Conservation (phyloP, 2,329 filamentous ascomycete genomes). For the Didymellaceae sp. region DNA sequence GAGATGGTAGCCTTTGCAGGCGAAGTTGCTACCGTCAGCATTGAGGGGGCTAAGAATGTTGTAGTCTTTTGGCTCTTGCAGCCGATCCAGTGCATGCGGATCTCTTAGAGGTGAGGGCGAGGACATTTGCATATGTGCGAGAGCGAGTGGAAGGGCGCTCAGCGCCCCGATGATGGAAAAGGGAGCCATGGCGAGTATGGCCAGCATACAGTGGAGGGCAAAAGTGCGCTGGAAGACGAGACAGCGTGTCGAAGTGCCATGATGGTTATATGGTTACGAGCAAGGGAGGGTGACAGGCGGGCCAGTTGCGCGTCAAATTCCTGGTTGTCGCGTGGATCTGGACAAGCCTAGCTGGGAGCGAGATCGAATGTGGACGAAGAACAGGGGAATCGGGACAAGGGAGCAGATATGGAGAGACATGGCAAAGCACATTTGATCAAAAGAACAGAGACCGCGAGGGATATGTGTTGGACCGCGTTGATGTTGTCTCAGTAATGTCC, state of each 20-base stretch:
- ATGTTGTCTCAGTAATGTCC: constrained; percentile 1
- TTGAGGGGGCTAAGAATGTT: constrained; percentile 73
- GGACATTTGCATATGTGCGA: constrained; percentile 63
- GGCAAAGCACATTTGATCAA: neutral
- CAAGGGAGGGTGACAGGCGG: constrained; percentile 26
- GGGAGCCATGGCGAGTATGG: constrained; percentile 33
- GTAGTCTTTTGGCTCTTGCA: constrained; percentile 64
- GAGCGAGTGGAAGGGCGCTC: constrained; percentile 24
- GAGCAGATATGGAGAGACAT: neutral
- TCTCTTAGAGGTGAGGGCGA: constrained; percentile 62
- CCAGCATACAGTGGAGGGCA: constrained; percentile 20
- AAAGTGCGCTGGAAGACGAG: constrained; percentile 1
- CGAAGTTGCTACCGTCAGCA: constrained; percentile 68
- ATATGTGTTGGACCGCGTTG: neutral
- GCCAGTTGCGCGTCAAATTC: constrained; percentile 38
- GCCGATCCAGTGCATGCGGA: constrained; percentile 51
- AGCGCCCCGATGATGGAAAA: constrained; percentile 30
- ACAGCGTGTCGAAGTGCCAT: constrained; percentile 6
- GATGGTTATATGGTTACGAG: constrained; percentile 21
- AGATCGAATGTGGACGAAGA: constrained; percentile 9
- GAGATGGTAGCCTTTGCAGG: constrained; percentile 74
- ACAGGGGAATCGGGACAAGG: constrained; percentile 5
- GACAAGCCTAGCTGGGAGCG: constrained; percentile 1
- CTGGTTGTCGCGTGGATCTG: constrained; percentile 21
- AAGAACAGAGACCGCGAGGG: neutral